Evolutionary conservation across 371 early-diverging fungal genomes (phyloP).

Genomic region (Syncephalastrum sp.): DNA sequence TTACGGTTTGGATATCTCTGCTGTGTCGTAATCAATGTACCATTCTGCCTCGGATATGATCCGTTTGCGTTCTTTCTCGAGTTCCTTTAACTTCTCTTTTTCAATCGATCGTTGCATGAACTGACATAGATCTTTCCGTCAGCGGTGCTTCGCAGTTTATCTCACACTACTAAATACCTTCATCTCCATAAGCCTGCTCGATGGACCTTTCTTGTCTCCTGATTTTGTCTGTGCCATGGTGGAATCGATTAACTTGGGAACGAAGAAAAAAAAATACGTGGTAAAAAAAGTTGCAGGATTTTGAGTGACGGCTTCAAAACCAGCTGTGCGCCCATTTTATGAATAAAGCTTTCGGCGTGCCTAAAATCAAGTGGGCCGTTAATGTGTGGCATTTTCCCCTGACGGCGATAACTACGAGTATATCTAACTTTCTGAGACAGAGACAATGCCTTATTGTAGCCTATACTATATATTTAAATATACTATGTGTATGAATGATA

Average conservation of each 20-base stretch:
- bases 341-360: too few relatives aligned
- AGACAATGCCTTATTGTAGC: too few relatives aligned
- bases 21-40: conserved; percentile 46
- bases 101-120: conserved; percentile 62
- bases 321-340: too few relatives aligned
- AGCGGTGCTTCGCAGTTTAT: not conserved
- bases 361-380: too few relatives aligned
- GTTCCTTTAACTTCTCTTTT: conserved; percentile 33
- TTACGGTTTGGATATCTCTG: conserved; percentile 51
- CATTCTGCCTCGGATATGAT: conserved; percentile 60
- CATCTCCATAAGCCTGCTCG: conserved; percentile 45
- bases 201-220: conserved; percentile 31
- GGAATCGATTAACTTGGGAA: not conserved
- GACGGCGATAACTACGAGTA: too few relatives aligned
- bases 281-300: not conserved
- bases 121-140: conserved; percentile 20
- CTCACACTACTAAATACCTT: conserved; percentile 25
- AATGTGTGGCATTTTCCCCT: too few relatives aligned
- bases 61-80: conserved; percentile 48
- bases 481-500: too few relatives aligned
- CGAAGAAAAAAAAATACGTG: not conserved
- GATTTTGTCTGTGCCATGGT: conserved; percentile 11
- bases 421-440: too few relatives aligned
- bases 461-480: too few relatives aligned
- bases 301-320: too few relatives aligned